A percentile compares a stretch with the other conserved stretches of the same genome.
Evolutionary conservation across 2,329 filamentous ascomycete species (phyloP).

Genomic region (Pyricularia sp.): DNA sequence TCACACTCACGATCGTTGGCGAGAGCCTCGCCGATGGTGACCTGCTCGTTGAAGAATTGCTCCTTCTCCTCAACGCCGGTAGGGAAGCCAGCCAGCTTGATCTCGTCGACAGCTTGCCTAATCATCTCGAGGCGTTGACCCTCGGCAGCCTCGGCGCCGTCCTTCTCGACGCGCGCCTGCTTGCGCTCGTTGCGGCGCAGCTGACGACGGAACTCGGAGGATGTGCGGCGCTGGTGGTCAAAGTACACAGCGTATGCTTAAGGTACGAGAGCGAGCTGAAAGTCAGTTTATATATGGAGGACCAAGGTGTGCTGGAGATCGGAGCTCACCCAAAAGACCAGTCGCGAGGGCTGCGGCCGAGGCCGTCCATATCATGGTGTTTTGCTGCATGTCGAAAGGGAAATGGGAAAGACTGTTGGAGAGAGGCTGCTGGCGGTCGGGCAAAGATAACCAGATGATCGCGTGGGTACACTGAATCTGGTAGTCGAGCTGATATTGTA

Average conservation of each 20-base stretch:
- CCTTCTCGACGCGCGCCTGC: slow-evolving; percentile 58
- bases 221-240: slow-evolving; percentile 51
- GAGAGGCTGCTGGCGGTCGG: background rate
- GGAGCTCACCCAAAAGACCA: slow-evolving; percentile 41
- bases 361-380: slow-evolving; percentile 45
- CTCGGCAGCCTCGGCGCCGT: slow-evolving; percentile 52
- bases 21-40: slow-evolving; percentile 75
- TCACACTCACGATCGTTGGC: slow-evolving; percentile 60
- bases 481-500: background rate
- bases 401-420: slow-evolving; percentile 26
- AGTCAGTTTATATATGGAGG: background rate
- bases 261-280: background rate
- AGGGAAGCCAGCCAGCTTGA: slow-evolving; percentile 86
- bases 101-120: slow-evolving; percentile 61
- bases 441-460: background rate
- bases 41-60: slow-evolving; percentile 91
- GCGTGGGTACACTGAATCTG: background rate
- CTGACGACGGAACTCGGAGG: slow-evolving; percentile 52
- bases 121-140: slow-evolving; percentile 61
- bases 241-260: slow-evolving; percentile 55
- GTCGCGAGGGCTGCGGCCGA: slow-evolving; percentile 48
- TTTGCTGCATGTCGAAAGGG: slow-evolving; percentile 41
- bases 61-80: slow-evolving; percentile 84
- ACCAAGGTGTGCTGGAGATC: background rate
- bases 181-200: slow-evolving; percentile 65